phyloP scores from a whole-genome alignment of 2,329 filamentous ascomycete species.

The Paecilomyces niveus region DNA sequence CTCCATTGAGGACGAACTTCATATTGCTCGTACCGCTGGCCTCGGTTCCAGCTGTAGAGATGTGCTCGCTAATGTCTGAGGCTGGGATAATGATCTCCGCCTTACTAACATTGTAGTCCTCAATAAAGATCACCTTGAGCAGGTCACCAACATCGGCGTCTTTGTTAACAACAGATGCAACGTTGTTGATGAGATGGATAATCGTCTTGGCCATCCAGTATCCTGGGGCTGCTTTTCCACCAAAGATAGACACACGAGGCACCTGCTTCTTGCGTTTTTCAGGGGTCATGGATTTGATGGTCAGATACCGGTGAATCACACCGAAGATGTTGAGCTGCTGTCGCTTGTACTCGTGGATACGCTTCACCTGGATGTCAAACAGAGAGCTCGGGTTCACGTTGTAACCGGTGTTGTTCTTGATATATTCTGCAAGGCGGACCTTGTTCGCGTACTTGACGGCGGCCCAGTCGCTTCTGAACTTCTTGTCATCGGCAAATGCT shows the following conservation, averaged over 20 bases:
- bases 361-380: conserved; percentile 97
- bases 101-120: conserved; percentile 99
- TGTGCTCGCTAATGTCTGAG: conserved; percentile 95
- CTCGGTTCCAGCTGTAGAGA: conserved; percentile 94
- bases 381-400: conserved; percentile 79
- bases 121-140: conserved; percentile 93
- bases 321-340: conserved; percentile 99
- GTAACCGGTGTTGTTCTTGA: conserved; percentile 72
- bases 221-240: conserved; percentile 92
- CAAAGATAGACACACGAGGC: conserved; percentile 90
- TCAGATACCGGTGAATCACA: conserved; percentile 88
- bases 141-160: conserved; percentile 88
- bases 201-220: conserved; percentile 99
- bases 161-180: conserved; percentile 83
- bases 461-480: conserved; percentile 88
- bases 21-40: conserved; percentile 90
- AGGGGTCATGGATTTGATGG: conserved; percentile 74
- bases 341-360: conserved; percentile 98
- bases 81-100: conserved; percentile 93
- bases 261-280: conserved; percentile 81
- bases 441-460: conserved; percentile 98
- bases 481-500: conserved; percentile 72
- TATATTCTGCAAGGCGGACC: conserved; percentile 81
- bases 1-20: conserved; percentile 98
- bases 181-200: conserved; percentile 92